Percentiles rank a stretch among this genome's conserved stretches.
Conservation (phyloP, 192 early-diverging fungal genomes). For the Coemansia sp. region DNA sequence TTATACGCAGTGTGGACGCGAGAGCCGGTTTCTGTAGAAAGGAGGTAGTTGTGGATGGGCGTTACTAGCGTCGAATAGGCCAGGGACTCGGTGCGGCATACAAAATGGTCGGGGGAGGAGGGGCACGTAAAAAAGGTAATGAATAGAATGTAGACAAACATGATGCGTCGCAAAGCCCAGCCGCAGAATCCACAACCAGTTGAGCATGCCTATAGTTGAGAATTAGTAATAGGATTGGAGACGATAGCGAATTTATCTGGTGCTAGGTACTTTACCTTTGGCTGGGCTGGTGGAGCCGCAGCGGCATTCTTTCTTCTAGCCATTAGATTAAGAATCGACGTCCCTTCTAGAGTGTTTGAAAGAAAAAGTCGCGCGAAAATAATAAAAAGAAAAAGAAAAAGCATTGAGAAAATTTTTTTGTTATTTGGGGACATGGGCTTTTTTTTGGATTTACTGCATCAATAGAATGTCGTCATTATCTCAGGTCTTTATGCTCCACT, state of each 20-base stretch:
- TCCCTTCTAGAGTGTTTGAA: no score
- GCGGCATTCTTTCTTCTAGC: slow-evolving; percentile 3
- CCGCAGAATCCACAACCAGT: slow-evolving; percentile 10
- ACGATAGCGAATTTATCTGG: not conserved
- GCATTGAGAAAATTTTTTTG: not conserved
- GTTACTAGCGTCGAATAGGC: slow-evolving; percentile 14
- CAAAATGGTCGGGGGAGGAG: slow-evolving; percentile 17
- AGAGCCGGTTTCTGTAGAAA: slow-evolving; percentile 42
- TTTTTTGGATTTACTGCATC: not conserved
- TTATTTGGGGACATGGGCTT: no score
- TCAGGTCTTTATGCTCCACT: slow-evolving; percentile 37
- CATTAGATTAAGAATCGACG: not conserved
- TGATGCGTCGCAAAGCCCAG: slow-evolving; percentile 22
- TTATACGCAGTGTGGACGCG: slow-evolving; percentile 42
- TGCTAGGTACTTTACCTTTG: slow-evolving; percentile 14
- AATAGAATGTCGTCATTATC: no score
- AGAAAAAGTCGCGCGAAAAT: not conserved
- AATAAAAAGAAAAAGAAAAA: not conserved
- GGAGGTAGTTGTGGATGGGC: slow-evolving; percentile 19
- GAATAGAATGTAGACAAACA: slow-evolving; percentile 30
- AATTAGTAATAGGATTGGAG: not conserved
- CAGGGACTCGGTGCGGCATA: slow-evolving; percentile 25
- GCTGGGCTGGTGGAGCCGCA: not conserved
- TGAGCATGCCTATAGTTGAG: slow-evolving; percentile 2
- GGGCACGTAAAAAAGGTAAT: slow-evolving; percentile 43